Conservation (phyloP, 306 rosid species). For the Rosa multiflora region DNA sequence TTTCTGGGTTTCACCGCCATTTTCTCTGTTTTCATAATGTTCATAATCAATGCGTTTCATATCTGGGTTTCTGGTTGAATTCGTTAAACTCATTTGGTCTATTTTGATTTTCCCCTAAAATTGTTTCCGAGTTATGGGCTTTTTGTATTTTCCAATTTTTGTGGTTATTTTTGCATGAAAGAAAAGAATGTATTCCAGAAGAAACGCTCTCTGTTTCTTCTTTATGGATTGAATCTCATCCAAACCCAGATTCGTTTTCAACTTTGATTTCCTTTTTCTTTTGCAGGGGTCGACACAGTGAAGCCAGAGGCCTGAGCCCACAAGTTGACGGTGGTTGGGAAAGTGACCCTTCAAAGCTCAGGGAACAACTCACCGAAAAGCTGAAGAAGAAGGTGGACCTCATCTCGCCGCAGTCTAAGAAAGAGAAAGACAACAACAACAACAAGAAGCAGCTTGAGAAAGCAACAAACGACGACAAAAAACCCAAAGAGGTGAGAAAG, state of each 20-base stretch:
- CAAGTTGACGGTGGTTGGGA: conserved; percentile 59
- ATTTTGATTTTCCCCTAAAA: background rate
- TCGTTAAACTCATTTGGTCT: background rate
- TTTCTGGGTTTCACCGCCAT: background rate
- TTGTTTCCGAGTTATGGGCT: background rate
- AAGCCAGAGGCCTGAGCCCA: conserved; percentile 41
- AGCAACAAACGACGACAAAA: conserved; percentile 38
- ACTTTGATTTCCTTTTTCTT: background rate
- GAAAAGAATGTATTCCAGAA: background rate
- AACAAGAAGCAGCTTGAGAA: conserved; percentile 33
- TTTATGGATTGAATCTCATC: background rate
- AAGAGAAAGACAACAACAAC: conserved; percentile 27
- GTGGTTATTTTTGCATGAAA: background rate
- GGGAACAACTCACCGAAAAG: conserved; percentile 43
- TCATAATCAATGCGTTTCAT: background rate
- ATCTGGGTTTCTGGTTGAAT: no score
- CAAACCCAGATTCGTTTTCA: background rate
- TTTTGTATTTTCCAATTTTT: background rate
- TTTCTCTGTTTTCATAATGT: background rate
- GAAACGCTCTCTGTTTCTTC: background rate
- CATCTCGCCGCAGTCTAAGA: conserved; percentile 48
- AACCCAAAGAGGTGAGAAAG: conserved; percentile 54
- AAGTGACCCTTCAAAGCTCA: conserved; percentile 49
- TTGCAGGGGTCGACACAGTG: conserved; percentile 47
- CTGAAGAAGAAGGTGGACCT: conserved; percentile 63